These are phyloP conservation scores for Microsporum ferrugineum DNA, from an alignment of 2,329 filamentous ascomycete species.

Conservation along the genomic window DNA sequence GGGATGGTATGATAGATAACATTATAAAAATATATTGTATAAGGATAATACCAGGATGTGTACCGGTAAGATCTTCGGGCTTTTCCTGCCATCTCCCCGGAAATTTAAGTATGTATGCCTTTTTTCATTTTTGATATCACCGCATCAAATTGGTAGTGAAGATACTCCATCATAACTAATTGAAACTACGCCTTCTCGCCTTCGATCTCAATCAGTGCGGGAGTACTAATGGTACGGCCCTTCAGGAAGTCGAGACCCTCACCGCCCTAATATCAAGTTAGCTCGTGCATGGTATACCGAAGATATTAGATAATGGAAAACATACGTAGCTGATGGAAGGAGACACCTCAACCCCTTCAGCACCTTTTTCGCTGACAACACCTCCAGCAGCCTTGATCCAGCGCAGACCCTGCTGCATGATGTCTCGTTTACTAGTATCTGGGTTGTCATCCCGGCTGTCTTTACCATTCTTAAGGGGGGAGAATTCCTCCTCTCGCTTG, in stretches of 20 bases:
- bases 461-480: slow-evolving; percentile 80
- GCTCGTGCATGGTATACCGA: background rate
- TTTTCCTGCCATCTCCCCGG: too few relatives aligned
- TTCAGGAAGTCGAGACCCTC: slow-evolving; percentile 53
- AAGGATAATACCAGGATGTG: too few relatives aligned
- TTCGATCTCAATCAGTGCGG: slow-evolving; percentile 53
- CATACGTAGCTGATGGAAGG: slow-evolving; percentile 92
- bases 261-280: slow-evolving; percentile 39
- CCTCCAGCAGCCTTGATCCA: slow-evolving; percentile 76
- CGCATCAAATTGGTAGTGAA: background rate
- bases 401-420: slow-evolving; percentile 76
- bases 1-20: too few relatives aligned
- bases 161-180: background rate
- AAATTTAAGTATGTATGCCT: too few relatives aligned
- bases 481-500: slow-evolving; percentile 94
- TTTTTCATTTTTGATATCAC: too few relatives aligned
- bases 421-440: slow-evolving; percentile 82
- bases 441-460: slow-evolving; percentile 87
- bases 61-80: too few relatives aligned
- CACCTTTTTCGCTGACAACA: slow-evolving; percentile 53
- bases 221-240: slow-evolving; percentile 49
- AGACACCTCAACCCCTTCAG: slow-evolving; percentile 71
- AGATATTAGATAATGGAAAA: slow-evolving; percentile 23
- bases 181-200: slow-evolving; percentile 23
- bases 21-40: too few relatives aligned